Base-by-base conservation (phyloP, 805 yeast genomes). In the Cyberlindnera maritima region DNA sequence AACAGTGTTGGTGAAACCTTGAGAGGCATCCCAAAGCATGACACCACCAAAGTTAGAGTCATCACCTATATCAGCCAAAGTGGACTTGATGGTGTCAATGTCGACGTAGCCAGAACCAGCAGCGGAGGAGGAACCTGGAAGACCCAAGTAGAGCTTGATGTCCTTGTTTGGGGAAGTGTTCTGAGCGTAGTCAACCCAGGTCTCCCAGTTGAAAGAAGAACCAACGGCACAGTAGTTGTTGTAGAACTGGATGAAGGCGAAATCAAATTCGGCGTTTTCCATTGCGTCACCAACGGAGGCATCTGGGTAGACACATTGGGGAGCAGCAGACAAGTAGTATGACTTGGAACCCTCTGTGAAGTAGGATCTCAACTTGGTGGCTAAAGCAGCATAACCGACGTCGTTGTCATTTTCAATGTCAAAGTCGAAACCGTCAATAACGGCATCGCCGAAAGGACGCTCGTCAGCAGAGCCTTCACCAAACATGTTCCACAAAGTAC, bases 231-330 rank as follows among this genome's bases (percentile, higher is more conserved):
- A 87, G 61, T 83, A 75, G 69, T 90, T 90, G 77, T 90, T 90
- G 76, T 89, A 90, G 69, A 90, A 90, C 69, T 89, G 96, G 54
- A 91, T 76, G 62, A 87, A 88, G 4, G 88, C 85, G 64, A 81
- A 88, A 67, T 90, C 96, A 55, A 90, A 72, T 33, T 78, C 71
- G 11, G 88, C 81, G 33, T 71, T 71, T 28, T 73, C 73, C 56
- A 86, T 67, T 44, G 79, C 73, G 47, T 79, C 74, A 65, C 85
- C 85, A 29, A 83, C 71, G 39, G 66, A 75, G 40, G 79, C 83
- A 69, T 90, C 97, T 17, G 96, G 96, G 64, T 82, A 85, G 21
- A 81, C 84, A 70, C 97, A 91, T 70, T 89, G 96, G 18, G 97
- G 97, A 52, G 97, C 92, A 54, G 96, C 96, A 44, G 95, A 81